phyloP scores from a whole-genome alignment of 108 stramenopile genomes.

The Aurantiochytrium sp. region DNA sequence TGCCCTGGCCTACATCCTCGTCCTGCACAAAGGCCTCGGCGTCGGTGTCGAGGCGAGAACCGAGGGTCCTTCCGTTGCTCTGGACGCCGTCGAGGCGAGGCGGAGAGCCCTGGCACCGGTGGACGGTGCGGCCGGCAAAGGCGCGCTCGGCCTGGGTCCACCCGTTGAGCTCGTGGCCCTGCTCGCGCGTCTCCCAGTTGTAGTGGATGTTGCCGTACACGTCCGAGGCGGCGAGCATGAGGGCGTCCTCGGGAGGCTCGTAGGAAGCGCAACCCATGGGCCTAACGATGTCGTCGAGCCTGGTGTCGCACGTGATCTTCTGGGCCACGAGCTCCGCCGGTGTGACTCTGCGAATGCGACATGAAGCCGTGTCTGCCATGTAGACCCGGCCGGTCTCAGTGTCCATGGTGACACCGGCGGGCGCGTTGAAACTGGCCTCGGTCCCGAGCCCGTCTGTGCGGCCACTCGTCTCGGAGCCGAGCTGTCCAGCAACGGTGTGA shows the following conservation, averaged over 20 bases:
- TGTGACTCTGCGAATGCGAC: constrained; percentile 61
- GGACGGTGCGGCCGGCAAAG: constrained; percentile 53
- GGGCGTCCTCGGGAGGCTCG: constrained; percentile 66
- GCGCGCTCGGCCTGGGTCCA: constrained; percentile 54
- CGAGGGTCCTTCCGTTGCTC: constrained; percentile 46
- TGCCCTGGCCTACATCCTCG: constrained; percentile 74
- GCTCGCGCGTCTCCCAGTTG: constrained; percentile 56
- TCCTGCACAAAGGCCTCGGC: constrained; percentile 42
- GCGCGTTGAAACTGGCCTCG: constrained; percentile 63
- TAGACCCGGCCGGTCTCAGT: constrained; percentile 58
- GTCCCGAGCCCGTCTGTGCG: constrained; percentile 61
- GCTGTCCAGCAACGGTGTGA: constrained; percentile 63
- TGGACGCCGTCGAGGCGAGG: constrained; percentile 56
- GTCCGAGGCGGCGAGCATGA: constrained; percentile 54
- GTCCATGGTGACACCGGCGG: constrained; percentile 60
- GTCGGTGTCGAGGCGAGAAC: constrained; percentile 61
- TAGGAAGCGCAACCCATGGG: constrained; percentile 75
- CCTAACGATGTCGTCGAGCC: constrained; percentile 55
- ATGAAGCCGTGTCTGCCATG: constrained; percentile 60
- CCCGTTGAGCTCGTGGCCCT: not conserved
- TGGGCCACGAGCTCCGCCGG: constrained; percentile 46
- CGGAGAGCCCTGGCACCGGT: constrained; percentile 72
- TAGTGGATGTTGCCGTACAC: constrained; percentile 68
- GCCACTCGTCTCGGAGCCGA: constrained; percentile 42
- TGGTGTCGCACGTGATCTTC: constrained; percentile 54